Evolutionary conservation across 2,329 filamentous ascomycete species (phyloP), one percentile per base, ranked within the genome.

Genomic region (Colletotrichum sp.): DNA sequence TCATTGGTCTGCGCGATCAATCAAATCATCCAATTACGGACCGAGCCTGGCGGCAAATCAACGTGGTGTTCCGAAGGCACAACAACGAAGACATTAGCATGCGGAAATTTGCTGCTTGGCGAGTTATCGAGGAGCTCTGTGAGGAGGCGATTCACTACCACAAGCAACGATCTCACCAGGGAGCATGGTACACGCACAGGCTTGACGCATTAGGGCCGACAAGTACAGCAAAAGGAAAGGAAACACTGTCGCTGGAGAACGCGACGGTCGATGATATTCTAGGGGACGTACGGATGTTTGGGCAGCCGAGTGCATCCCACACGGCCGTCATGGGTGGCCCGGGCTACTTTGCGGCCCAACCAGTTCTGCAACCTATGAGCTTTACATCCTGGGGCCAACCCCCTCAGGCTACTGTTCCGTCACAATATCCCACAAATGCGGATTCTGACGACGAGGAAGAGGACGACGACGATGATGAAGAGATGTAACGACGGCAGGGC

Each of bases 111-210:
- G 75, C 78, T 9, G 66, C 78, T 13, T 79, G 78, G 78, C 60
- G 77, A 2, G 75, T 77, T 7, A 69, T 79, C 28, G 78, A 79
- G 64, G 68, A 70, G 15, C 72, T 79, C 1, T 78, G 77, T 70
- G 78, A 79, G 39, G 76, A 78, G 26, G 78, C 78, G 13, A 79
- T 79, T 75, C 75, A 68, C 8, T 76, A 76, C 18, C 78, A 78
- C 34, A 66, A 71, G 39, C 73, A 76, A 39, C 30, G 55, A 60
- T 49, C 73, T 59, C 64, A 80, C 77, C 57, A 79, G 69, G 59
- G 76, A 55, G 52, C 80, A 63, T 60, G 79, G 79, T 79, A 80
- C 76, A 32, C 75, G 72, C 69, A 77, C 71, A 59, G 72, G n/a
- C 77, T 79, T 28, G 79, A 78, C 12, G 64, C 75, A 21, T 76